Percentiles rank a stretch among this genome's conserved stretches.
phyloP scores from a whole-genome alignment of 768 basidiomycete genomes.

The Leccinum variicolor region DNA sequence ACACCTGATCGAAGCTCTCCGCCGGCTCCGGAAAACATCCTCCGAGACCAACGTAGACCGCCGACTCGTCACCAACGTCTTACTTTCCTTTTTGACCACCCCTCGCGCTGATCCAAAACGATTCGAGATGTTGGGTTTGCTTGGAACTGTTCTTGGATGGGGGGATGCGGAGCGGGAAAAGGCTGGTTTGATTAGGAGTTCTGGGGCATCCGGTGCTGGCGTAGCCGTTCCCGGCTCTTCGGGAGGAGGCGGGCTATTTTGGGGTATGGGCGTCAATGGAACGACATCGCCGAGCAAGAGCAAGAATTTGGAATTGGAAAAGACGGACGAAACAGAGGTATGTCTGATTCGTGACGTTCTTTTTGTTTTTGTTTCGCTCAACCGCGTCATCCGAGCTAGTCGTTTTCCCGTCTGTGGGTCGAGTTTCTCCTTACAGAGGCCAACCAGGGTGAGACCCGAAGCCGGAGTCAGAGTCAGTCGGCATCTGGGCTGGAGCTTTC shows the following conservation, averaged over 20 bases:
- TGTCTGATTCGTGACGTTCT: background rate
- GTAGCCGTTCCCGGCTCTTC: slow-evolving; percentile 19
- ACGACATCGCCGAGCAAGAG: slow-evolving; percentile 28
- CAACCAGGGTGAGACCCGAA: slow-evolving; percentile 31
- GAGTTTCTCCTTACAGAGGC: slow-evolving; percentile 97
- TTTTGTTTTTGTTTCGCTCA: background rate
- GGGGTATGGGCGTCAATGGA: slow-evolving; percentile 23
- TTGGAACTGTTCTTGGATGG: slow-evolving; percentile 92
- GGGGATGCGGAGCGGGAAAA: slow-evolving; percentile 86
- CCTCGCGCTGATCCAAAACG: slow-evolving; percentile 91
- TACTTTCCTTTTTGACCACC: slow-evolving; percentile 86
- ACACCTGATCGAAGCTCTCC: slow-evolving; percentile 96
- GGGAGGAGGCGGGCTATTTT: slow-evolving; percentile 20
- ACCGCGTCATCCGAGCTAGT: slow-evolving; percentile 46
- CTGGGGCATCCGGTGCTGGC: slow-evolving; percentile 40
- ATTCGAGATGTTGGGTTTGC: slow-evolving; percentile 91
- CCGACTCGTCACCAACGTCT: slow-evolving; percentile 90
- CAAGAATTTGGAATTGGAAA: slow-evolving; percentile 59
- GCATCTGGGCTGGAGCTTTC: slow-evolving; percentile 17
- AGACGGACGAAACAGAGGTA: slow-evolving; percentile 84
- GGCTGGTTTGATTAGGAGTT: slow-evolving; percentile 52
- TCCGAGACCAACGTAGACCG: slow-evolving; percentile 88
- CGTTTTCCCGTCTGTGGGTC: slow-evolving; percentile 96
- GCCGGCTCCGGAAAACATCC: slow-evolving; percentile 82
- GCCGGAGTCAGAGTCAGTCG: slow-evolving; percentile 9